A percentile compares a stretch with the other conserved stretches of the same genome.
Evolutionary conservation across 2,329 filamentous ascomycete genomes (phyloP).

Genomic region (Atkinsonella texensis): DNA sequence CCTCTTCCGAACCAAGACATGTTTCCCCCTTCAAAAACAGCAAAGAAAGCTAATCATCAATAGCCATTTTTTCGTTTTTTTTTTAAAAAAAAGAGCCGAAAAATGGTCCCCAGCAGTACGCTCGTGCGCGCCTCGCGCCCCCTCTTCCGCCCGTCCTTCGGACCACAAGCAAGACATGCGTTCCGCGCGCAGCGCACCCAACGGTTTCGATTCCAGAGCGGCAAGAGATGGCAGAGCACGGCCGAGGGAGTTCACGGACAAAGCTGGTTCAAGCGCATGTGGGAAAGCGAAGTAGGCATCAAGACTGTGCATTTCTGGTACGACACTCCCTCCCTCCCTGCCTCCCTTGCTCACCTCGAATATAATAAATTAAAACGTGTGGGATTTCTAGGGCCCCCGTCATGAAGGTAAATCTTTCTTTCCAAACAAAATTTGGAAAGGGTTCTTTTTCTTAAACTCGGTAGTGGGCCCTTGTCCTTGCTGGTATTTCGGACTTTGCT

Average conservation of each 20-base stretch:
- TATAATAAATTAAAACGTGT: too few relatives aligned
- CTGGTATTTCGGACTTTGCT: conserved; percentile 81
- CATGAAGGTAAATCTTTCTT: conserved; percentile 50
- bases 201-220: conserved; percentile 27
- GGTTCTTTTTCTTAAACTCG: too few relatives aligned
- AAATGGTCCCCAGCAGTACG: conserved; percentile 34
- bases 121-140: conserved; percentile 44
- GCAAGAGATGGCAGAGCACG: conserved; percentile 61
- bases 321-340: conserved; percentile 15
- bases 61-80: too few relatives aligned
- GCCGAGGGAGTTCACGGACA: conserved; percentile 34
- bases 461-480: conserved; percentile 87
- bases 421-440: conserved; percentile 5
- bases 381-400: conserved; percentile 61
- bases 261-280: conserved; percentile 64
- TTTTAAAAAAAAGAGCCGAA: neutral
- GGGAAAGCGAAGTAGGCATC: conserved; percentile 68
- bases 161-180: conserved; percentile 25
- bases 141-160: conserved; percentile 36
- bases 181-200: conserved; percentile 27
- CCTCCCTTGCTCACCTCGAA: too few relatives aligned
- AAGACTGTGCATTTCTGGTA: conserved; percentile 99
- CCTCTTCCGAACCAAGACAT: too few relatives aligned
- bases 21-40: neutral
- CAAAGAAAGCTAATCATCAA: neutral